These are phyloP conservation scores for Backusella luteola DNA, from an alignment of 192 early-diverging fungal species.

Conservation along the genomic window DNA sequence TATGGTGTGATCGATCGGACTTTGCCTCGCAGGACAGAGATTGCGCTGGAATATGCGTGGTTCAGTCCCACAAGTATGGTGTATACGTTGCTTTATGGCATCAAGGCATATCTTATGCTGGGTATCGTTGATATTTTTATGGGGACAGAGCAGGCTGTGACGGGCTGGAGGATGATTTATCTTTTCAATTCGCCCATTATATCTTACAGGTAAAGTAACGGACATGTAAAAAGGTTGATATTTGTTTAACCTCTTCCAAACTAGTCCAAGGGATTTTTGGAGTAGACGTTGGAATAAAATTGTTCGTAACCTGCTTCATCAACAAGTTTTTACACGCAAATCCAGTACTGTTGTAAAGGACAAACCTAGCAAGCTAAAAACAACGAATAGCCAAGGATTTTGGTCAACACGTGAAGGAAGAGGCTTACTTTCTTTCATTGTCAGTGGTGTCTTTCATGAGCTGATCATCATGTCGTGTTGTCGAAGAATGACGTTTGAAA, in stretches of 20 bases:
- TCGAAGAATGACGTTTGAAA: constrained; percentile 23
- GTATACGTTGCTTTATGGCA: constrained; percentile 12
- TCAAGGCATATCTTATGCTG: constrained; percentile 18
- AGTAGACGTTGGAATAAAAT: constrained; percentile 24
- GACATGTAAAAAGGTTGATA: too few relatives aligned
- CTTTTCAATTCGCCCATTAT: constrained; percentile 22
- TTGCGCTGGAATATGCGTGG: constrained; percentile 1
- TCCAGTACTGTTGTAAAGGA: not conserved
- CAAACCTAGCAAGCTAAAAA: not conserved
- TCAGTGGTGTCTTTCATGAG: constrained; percentile 18
- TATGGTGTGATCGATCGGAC: not conserved
- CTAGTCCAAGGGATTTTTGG: constrained; percentile 22
- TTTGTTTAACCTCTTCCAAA: not conserved
- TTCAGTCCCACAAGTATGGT: not conserved
- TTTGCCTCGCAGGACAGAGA: not conserved
- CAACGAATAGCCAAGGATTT: not conserved
- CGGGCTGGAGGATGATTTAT: constrained; percentile 14
- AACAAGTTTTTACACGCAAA: constrained; percentile 1
- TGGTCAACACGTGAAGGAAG: not conserved
- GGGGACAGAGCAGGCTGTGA: not conserved
- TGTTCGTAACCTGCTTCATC: constrained; percentile 18
- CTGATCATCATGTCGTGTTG: constrained; percentile 16
- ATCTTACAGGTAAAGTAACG: constrained; percentile 7
- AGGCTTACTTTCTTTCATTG: constrained; percentile 4
- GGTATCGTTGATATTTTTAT: constrained; percentile 14